Percentiles rank a stretch among this genome's conserved stretches.
Evolutionary conservation across 352 stramenopile genomes (phyloP).

Genomic region (Elongisporangium undulatum): DNA sequence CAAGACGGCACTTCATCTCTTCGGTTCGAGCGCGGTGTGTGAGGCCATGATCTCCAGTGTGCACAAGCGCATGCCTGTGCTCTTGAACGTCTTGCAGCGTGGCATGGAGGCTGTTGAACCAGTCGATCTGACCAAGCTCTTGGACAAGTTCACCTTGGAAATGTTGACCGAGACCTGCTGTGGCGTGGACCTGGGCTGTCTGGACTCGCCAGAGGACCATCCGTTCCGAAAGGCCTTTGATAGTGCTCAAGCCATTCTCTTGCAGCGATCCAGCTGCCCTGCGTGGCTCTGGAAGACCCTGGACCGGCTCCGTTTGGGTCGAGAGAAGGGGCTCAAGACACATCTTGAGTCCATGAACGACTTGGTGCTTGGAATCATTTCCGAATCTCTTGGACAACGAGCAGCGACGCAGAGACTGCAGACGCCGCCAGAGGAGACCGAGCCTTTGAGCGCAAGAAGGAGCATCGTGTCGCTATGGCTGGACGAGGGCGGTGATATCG

Average conservation of each 20-base stretch:
- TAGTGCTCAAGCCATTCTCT: constrained; percentile 3
- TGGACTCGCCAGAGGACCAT: constrained; percentile 8
- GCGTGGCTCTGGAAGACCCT: constrained; percentile 16
- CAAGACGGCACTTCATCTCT: constrained; percentile 1
- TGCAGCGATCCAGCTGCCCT: constrained; percentile 4
- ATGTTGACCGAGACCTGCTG: constrained; percentile 16
- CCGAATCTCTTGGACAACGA: constrained; percentile 1
- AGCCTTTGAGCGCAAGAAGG: neutral
- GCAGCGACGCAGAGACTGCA: neutral
- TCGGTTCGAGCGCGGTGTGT: constrained; percentile 35
- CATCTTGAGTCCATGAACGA: constrained; percentile 6
- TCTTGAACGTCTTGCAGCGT: neutral
- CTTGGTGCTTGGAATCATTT: constrained; percentile 10
- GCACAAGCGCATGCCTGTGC: neutral
- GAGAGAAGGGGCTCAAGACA: constrained; percentile 6
- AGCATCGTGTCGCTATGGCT: constrained; percentile 19
- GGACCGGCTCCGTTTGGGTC: constrained; percentile 10
- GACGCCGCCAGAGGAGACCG: neutral
- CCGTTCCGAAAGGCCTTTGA: constrained; percentile 14
- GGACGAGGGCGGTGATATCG: constrained; percentile 1
- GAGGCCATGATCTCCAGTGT: constrained; percentile 25
- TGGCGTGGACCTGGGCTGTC: constrained; percentile 9
- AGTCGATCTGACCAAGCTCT: constrained; percentile 9
- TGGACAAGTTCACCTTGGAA: constrained; percentile 14
- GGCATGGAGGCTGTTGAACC: neutral